Evolutionary conservation across 2,329 filamentous ascomycete genomes (phyloP), one percentile per base, ranked within the genome.

Genomic region (Basipetospora sp.): DNA sequence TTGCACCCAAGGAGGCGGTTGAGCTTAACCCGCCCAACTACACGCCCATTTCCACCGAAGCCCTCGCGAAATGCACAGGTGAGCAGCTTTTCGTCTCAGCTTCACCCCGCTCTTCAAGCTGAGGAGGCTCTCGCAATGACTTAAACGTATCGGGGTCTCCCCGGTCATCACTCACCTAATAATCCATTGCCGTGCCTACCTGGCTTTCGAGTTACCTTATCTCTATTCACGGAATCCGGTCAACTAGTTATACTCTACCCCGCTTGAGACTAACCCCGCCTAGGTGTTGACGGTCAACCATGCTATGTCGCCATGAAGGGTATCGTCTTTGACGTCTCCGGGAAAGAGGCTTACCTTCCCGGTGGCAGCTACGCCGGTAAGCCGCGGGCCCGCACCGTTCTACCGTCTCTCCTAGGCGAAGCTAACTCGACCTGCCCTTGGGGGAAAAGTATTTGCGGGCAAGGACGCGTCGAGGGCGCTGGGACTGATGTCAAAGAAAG

Each of bases 381-480:
- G 69, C 14, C 22, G 6, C n/a, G n/a, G n/a, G n/a, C n/a, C n/a
- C n/a, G n/a, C n/a, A n/a, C n/a, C n/a, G n/a, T n/a, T 59, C 17
- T 16, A 8, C 32, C 15, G n/a, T 13, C 27, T 31, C 16, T 9
- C 29, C 9, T 17, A 25, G 22, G 11, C 6, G 22, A 25, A 6
- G 22, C 11, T 25, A 25, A 25, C 22, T 11, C 22, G 22, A 33
- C 17, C 31, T n/a, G 8, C 19, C 10, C 19, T n/a, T 3, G n/a
- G n/a, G n/a, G n/a, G n/a, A 14, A 26, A 34, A 98, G 90, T 94
- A 15, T 98, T 98, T 54, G 82, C 85, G 3, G 90, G 90, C 43
- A 93, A 93, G 54, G 92, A 98, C 52, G 81, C 90, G 18, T 96
- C 90, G n/a, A 76, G 85, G 43, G 90, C 86, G 5, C 71, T 98